phyloP scores from a whole-genome alignment of 106 monocot genomes.

The Xerophyta viscosa region DNA sequence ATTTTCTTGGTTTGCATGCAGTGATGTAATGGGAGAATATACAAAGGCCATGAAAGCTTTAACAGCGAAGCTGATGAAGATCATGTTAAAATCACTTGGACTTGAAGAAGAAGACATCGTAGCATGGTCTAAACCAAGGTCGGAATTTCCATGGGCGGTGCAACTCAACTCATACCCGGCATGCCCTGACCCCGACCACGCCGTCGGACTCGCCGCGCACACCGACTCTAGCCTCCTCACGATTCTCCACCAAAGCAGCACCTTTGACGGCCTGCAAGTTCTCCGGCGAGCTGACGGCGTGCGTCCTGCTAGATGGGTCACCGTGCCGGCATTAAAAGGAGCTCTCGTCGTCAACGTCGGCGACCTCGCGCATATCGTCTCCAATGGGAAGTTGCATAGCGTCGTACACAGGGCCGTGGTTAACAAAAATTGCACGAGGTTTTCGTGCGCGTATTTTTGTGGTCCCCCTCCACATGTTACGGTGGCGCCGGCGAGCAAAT shows the following conservation, averaged over 20 bases:
- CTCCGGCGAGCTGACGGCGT: constrained; percentile 22
- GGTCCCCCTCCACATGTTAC: constrained; percentile 44
- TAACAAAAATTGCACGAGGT: constrained; percentile 35
- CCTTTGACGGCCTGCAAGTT: constrained; percentile 59
- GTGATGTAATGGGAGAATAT: constrained; percentile 47
- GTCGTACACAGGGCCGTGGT: constrained; percentile 81
- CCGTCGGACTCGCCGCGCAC: constrained; percentile 84
- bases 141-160: constrained; percentile 9
- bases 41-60: constrained; percentile 32
- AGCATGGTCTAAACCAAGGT: constrained; percentile 7
- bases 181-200: constrained; percentile 81
- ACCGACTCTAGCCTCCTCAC: constrained; percentile 84
- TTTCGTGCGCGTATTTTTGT: constrained; percentile 61
- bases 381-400: constrained; percentile 70
- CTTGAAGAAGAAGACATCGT: constrained; percentile 17
- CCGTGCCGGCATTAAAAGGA: constrained; percentile 47
- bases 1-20: constrained; percentile 2
- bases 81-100: constrained; percentile 40
- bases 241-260: constrained; percentile 58
- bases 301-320: constrained; percentile 51
- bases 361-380: constrained; percentile 69
- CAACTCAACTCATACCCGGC: constrained; percentile 74
- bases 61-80: constrained; percentile 21
- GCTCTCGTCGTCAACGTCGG: constrained; percentile 81
- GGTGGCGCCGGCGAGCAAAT: constrained; percentile 52